phyloP scores from a whole-genome alignment of 179 eudicot genomes.

The Corrigiola litoralis region DNA sequence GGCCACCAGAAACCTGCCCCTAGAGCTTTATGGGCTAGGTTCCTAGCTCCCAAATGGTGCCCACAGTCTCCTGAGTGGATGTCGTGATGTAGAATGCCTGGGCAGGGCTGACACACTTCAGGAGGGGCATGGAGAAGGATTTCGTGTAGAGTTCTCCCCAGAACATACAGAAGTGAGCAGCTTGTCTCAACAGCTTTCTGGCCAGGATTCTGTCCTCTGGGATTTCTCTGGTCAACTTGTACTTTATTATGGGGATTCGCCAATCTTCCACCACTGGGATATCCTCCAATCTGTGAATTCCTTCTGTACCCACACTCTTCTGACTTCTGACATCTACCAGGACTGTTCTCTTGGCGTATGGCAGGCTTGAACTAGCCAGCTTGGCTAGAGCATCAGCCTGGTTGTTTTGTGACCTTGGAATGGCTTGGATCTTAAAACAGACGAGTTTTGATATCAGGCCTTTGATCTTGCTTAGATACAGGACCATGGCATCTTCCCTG shows the following conservation, averaged over 20 bases:
- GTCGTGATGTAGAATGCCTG: background rate
- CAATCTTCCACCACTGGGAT: background rate
- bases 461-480: background rate
- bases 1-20: background rate
- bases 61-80: background rate
- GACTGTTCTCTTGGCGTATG: background rate
- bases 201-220: background rate
- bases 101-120: background rate
- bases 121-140: background rate
- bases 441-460: background rate
- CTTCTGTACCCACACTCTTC: background rate
- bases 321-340: background rate
- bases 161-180: background rate
- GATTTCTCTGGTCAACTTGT: too few species aligned
- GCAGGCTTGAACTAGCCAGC: background rate
- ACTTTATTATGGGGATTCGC: too few species aligned
- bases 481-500: background rate
- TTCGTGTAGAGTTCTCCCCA: background rate
- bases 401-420: background rate
- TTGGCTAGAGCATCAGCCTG: background rate
- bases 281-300: background rate
- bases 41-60: background rate
- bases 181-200: background rate
- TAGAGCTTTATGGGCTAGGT: background rate
- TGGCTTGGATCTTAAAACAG: background rate